A percentile compares a stretch with the other conserved stretches of the same genome.
These are phyloP conservation scores for Coemansia guatemalensis DNA, from an alignment of 192 early-diverging fungal species.

Conservation along the genomic window DNA sequence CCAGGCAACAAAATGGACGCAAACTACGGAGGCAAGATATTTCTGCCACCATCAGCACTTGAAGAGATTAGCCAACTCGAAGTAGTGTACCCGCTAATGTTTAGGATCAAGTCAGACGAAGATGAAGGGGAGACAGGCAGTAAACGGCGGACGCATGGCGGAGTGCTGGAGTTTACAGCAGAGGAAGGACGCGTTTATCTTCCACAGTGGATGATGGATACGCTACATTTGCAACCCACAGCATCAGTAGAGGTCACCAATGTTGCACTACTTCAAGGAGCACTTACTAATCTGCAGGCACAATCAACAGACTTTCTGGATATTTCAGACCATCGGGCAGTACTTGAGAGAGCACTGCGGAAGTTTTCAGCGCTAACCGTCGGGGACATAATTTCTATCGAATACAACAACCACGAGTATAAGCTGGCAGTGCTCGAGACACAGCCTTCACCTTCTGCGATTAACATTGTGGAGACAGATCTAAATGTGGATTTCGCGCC, in stretches of 20 bases:
- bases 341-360: constrained; percentile 92
- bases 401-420: constrained; percentile 86
- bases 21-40: constrained; percentile 54
- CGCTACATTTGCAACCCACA: constrained; percentile 74
- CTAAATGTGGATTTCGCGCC: constrained; percentile 97
- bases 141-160: constrained; percentile 76
- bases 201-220: constrained; percentile 99
- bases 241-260: constrained; percentile 78
- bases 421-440: constrained; percentile 90
- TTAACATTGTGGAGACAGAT: constrained; percentile 97
- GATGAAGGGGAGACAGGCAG: constrained; percentile 14
- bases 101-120: constrained; percentile 71
- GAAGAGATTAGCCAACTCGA: constrained; percentile 69
- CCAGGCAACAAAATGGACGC: constrained; percentile 40
- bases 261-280: constrained; percentile 74
- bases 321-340: constrained; percentile 94
- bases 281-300: constrained; percentile 95
- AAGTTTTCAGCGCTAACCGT: constrained; percentile 90
- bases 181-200: constrained; percentile 95
- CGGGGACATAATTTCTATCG: constrained; percentile 89
- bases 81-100: constrained; percentile 91
- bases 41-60: constrained; percentile 50
- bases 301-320: constrained; percentile 95
- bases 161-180: constrained; percentile 97
- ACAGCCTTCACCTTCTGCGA: constrained; percentile 74